Percentiles rank a stretch among this genome's conserved stretches.
phyloP scores from a whole-genome alignment of 2,329 filamentous ascomycete genomes.

The Nectriaceae sp. region DNA sequence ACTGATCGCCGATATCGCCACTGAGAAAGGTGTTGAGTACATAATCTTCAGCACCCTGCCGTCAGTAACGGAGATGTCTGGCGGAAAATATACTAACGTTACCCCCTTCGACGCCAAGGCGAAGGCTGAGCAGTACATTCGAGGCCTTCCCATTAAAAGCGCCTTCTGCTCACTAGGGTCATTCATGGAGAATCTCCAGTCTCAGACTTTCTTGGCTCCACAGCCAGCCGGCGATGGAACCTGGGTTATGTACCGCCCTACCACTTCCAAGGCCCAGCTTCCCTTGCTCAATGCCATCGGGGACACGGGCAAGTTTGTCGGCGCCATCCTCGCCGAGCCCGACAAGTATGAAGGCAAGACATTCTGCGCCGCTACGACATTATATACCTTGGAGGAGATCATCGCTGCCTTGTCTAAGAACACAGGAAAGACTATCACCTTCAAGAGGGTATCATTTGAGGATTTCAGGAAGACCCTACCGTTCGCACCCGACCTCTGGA shows the following conservation, averaged over 20 bases:
- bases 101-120: constrained; percentile 55
- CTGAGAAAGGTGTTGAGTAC: constrained; percentile 38
- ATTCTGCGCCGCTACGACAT: constrained; percentile 44
- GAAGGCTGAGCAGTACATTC: constrained; percentile 53
- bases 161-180: constrained; percentile 43
- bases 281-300: constrained; percentile 46
- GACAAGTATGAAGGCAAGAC: constrained; percentile 44
- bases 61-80: constrained; percentile 35
- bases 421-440: constrained; percentile 38
- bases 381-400: constrained; percentile 40
- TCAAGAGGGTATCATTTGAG: constrained; percentile 20
- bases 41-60: constrained; percentile 44
- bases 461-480: constrained; percentile 19
- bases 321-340: constrained; percentile 43
- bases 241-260: constrained; percentile 24
- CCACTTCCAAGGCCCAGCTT: constrained; percentile 31
- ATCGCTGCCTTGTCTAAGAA: constrained; percentile 39
- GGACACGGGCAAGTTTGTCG: constrained; percentile 47
- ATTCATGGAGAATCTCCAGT: constrained; percentile 44
- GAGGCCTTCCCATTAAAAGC: constrained; percentile 43
- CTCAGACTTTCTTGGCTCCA: constrained; percentile 28
- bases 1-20: constrained; percentile 40
- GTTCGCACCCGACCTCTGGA: constrained; percentile 10
- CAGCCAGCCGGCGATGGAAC: constrained; percentile 32
- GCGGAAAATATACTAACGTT: constrained; percentile 34